phyloP scores from a whole-genome alignment of 495 filamentous ascomycete genomes.

The Thermothielavioides terrestris region DNA sequence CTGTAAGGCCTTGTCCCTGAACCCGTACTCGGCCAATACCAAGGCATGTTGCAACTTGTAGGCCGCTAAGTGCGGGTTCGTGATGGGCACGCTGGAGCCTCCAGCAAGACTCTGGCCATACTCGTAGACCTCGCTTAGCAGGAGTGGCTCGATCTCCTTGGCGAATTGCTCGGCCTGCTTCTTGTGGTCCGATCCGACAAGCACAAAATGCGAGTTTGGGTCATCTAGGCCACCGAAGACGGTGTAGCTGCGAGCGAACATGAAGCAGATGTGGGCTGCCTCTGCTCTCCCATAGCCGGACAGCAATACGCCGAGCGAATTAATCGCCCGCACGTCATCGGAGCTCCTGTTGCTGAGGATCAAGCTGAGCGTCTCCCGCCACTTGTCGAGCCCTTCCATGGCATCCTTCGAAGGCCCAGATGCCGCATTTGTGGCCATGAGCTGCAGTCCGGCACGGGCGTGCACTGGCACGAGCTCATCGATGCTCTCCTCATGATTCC shows the following conservation, averaged over 20 bases:
- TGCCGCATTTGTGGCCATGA: constrained; percentile 62
- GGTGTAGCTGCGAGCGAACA: constrained; percentile 49
- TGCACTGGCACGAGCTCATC: constrained; percentile 95
- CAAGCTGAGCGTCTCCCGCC: constrained; percentile 82
- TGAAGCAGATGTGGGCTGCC: constrained; percentile 80
- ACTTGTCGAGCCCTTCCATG: constrained; percentile 78
- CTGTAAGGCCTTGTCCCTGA: constrained; percentile 69
- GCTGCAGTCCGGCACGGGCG: constrained; percentile 82
- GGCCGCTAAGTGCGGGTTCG: constrained; percentile 70
- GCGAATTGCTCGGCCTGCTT: constrained; percentile 55
- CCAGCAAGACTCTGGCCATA: constrained; percentile 62
- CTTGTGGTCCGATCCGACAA: constrained; percentile 75
- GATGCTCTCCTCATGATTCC: constrained; percentile 87
- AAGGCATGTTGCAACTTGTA: constrained; percentile 87
- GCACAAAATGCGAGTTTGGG: constrained; percentile 61
- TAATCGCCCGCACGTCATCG: constrained; percentile 66
- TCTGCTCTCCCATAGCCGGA: constrained; percentile 78
- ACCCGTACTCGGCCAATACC: constrained; percentile 73
- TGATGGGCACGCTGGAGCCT: constrained; percentile 43
- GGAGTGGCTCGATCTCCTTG: constrained; percentile 70
- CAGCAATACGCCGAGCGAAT: constrained; percentile 76
- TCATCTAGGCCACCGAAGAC: constrained; percentile 82
- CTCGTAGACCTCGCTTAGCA: constrained; percentile 90
- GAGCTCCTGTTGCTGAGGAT: constrained; percentile 78
- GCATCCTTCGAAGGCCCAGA: constrained; percentile 60